A percentile compares a stretch with the other conserved stretches of the same genome.
phyloP scores from a whole-genome alignment of 106 monocot genomes.

The Hemerocallis citrina region DNA sequence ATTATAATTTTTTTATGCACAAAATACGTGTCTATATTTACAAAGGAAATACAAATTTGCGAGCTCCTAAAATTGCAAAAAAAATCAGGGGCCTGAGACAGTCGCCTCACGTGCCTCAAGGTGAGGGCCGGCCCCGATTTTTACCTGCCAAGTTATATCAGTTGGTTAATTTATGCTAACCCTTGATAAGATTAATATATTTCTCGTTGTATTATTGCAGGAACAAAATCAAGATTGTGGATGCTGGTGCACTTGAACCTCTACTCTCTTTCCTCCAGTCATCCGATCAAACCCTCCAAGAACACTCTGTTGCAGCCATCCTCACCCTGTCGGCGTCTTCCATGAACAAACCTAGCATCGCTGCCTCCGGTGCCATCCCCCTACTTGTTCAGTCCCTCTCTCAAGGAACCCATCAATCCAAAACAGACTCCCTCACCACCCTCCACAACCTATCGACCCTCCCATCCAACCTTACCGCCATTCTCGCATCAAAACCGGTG shows the following conservation, averaged over 20 bases:
- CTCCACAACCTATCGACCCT: slow-evolving; percentile 59
- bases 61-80: too few relatives aligned
- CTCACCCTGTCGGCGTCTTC: slow-evolving; percentile 54
- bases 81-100: too few relatives aligned
- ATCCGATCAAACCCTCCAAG: slow-evolving; percentile 30
- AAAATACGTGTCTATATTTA: too few relatives aligned
- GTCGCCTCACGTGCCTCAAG: too few relatives aligned
- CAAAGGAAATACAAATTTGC: too few relatives aligned
- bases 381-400: slow-evolving; percentile 31
- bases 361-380: slow-evolving; percentile 28
- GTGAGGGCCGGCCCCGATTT: too few relatives aligned
- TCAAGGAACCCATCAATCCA: slow-evolving; percentile 42
- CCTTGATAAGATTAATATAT: too few relatives aligned
- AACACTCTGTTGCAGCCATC: slow-evolving; percentile 43
- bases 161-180: not conserved
- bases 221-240: slow-evolving; percentile 73
- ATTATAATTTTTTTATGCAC: too few relatives aligned
- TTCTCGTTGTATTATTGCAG: slow-evolving; percentile 12
- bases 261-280: slow-evolving; percentile 43
- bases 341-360: slow-evolving; percentile 37
- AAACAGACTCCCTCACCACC: slow-evolving; percentile 37
- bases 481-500: slow-evolving; percentile 28
- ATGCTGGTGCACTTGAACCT: slow-evolving; percentile 48
- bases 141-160: not conserved
- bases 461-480: slow-evolving; percentile 19